Evolutionary conservation across 768 basidiomycete species (phyloP).

Genomic region (Asterophora lycoperdoides): DNA sequence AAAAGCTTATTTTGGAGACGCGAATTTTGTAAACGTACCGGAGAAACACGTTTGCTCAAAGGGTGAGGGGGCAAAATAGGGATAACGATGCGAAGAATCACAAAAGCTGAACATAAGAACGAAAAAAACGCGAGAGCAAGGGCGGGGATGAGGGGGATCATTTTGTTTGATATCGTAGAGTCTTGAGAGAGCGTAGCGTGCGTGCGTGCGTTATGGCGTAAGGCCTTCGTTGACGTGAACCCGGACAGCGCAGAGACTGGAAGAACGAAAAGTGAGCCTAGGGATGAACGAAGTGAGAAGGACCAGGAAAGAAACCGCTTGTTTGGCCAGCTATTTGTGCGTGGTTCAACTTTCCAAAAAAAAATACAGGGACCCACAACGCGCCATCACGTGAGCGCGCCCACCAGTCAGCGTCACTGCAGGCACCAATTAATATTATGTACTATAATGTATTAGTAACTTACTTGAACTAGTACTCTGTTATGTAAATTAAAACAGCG

Average conservation of each 20-base stretch:
- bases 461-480: too few relatives aligned
- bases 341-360: slow-evolving; percentile 25
- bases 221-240: slow-evolving; percentile 36
- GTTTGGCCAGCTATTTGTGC: slow-evolving; percentile 35
- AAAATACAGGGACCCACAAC: slow-evolving; percentile 25
- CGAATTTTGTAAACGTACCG: slow-evolving; percentile 40
- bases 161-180: slow-evolving; percentile 32
- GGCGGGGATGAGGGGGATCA: slow-evolving; percentile 67
- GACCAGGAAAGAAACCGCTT: slow-evolving; percentile 17
- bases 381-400: slow-evolving; percentile 28
- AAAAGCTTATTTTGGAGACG: slow-evolving; percentile 11
- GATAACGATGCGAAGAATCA: slow-evolving; percentile 71
- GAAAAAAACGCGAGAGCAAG: slow-evolving; percentile 67
- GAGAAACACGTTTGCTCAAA: slow-evolving; percentile 68
- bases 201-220: slow-evolving; percentile 42
- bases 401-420: too few relatives aligned
- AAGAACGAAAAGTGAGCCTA: slow-evolving; percentile 26
- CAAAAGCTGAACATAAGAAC: slow-evolving; percentile 67
- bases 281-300: slow-evolving; percentile 14
- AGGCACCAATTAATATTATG: too few relatives aligned
- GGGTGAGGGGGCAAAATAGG: slow-evolving; percentile 73
- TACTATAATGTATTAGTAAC: too few relatives aligned
- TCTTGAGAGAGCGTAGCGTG: slow-evolving; percentile 44
- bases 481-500: too few relatives aligned
- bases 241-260: slow-evolving; percentile 26